Evolutionary conservation across 2,329 filamentous ascomycete genomes (phyloP).

Genomic region (Colletotrichum lupini): DNA sequence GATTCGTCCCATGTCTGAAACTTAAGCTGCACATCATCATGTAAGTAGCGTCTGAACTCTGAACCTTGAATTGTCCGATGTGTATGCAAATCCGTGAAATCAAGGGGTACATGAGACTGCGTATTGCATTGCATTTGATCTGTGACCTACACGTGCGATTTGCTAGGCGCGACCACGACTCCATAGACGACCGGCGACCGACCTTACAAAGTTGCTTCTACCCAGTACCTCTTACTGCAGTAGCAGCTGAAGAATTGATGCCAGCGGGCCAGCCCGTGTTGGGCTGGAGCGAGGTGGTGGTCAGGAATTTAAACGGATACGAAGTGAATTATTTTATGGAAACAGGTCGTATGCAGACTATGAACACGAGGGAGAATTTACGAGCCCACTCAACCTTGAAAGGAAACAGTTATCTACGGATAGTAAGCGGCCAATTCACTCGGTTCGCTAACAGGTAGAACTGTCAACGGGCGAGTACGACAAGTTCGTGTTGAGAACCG

Average conservation of each 20-base stretch:
- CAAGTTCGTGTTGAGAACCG: not conserved
- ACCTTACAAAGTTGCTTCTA: not conserved
- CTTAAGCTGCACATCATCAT: constrained; percentile 34
- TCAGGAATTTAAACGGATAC: not conserved
- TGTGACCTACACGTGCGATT: not conserved
- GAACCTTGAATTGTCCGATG: constrained; percentile 20
- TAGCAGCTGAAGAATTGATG: not conserved
- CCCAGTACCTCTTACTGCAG: too few species aligned
- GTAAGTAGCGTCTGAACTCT: constrained; percentile 32
- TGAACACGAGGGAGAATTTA: not conserved
- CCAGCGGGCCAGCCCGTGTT: not conserved
- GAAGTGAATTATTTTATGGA: not conserved
- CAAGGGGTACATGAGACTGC: not conserved
- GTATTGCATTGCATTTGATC: not conserved
- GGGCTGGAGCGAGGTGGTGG: not conserved
- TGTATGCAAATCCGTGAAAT: not conserved
- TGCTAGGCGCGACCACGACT: not conserved
- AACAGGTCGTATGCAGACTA: not conserved
- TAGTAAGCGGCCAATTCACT: too few species aligned
- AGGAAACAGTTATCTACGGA: not conserved
- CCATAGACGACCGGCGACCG: not conserved
- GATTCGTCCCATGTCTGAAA: constrained; percentile 33
- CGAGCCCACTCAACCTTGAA: not conserved
- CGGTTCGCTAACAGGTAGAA: not conserved
- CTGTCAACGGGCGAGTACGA: not conserved